Evolutionary conservation across 192 early-diverging fungal species (phyloP), one percentile per base, ranked within the genome.

Genomic region (Linderina pennispora): DNA sequence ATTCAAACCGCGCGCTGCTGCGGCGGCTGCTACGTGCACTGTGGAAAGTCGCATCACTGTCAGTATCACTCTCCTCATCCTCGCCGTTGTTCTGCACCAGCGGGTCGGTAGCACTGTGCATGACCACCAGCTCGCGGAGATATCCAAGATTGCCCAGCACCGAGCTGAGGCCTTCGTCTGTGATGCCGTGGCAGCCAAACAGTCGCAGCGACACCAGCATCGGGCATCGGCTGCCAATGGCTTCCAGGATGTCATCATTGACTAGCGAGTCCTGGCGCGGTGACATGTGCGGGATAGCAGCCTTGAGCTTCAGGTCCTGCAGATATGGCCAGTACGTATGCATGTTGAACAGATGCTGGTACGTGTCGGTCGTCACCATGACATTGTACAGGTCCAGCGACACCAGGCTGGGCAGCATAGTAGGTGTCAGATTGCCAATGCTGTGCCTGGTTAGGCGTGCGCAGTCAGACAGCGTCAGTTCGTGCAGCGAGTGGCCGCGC

Each of bases 141-240:
- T 65, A 57, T 16, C 63, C 62, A 16, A 73, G 69, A 21, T 73
- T 64, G 7, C 62, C 61, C 33, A 73, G 38, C 3, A 73, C 54
- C 7, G 69, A 43, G 40, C 69, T 65, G n/a, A 73, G 56, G 15
- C 69, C 69, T 10, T 55, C 48, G 48, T 73, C 69, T 3, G 62
- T 73, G 26, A 61, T 58, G 3, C 69, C 69, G 18, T 62, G 62
- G 50, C 69, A 73, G 44, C 63, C 69, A 61, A 73, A 65, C 25
- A 73, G 62, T 10, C 58, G 56, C 17, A 73, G 47, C 8, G 61
- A 59, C 19, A 60, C 53, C 18, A 73, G 40, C n/a, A 57, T 56
- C 0, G 69, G 69, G 40, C 69, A 73, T 50, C 62, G 65, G 22
- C 47, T 13, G 40, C 57, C 69, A 20, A 73, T 73, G 21, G 69